Percentiles rank a stretch among this genome's conserved stretches.
phyloP scores from a whole-genome alignment of 148 eudicot species.

The Chenopodium album region DNA sequence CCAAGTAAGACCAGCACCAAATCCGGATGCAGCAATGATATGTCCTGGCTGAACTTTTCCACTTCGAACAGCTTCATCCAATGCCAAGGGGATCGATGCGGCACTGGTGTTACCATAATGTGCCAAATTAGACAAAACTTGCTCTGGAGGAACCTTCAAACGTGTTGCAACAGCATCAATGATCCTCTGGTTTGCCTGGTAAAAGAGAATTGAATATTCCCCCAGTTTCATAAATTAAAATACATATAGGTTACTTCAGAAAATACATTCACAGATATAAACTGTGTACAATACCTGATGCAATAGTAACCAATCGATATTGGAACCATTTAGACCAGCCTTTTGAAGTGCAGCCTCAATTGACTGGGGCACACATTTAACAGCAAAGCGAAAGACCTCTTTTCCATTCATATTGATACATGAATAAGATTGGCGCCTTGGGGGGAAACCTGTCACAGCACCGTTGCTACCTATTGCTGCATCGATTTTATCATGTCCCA shows the following conservation, averaged over 20 bases:
- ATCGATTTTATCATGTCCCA: slow-evolving; percentile 45
- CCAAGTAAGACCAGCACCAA: slow-evolving; percentile 98
- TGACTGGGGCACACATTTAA: slow-evolving; percentile 72
- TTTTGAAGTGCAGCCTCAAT: slow-evolving; percentile 65
- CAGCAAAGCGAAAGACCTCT: slow-evolving; percentile 90
- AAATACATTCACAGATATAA: background rate
- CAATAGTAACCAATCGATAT: slow-evolving; percentile 84
- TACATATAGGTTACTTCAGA: background rate
- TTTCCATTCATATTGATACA: slow-evolving; percentile 85
- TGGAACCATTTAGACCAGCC: slow-evolving; percentile 68
- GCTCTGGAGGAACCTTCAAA: slow-evolving; percentile 65
- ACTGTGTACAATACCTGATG: slow-evolving; percentile 64
- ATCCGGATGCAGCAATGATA: slow-evolving; percentile 87
- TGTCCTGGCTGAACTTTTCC: slow-evolving; percentile 79
- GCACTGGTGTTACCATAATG: slow-evolving; percentile 95
- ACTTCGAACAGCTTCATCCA: slow-evolving; percentile 87
- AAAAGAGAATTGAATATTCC: too few relatives aligned
- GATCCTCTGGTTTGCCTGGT: slow-evolving; percentile 83
- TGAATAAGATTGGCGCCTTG: slow-evolving; percentile 53
- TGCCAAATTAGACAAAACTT: slow-evolving; percentile 82
- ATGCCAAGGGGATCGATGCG: slow-evolving; percentile 90
- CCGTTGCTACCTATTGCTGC: slow-evolving; percentile 52
- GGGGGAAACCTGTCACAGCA: slow-evolving; percentile 54
- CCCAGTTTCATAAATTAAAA: background rate
- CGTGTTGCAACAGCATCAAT: slow-evolving; percentile 75